Percentiles rank a stretch among this genome's conserved stretches.
These are phyloP conservation scores for Ascomycota sp. DNA, from an alignment of 2,329 filamentous ascomycete genomes.

Conservation along the genomic window DNA sequence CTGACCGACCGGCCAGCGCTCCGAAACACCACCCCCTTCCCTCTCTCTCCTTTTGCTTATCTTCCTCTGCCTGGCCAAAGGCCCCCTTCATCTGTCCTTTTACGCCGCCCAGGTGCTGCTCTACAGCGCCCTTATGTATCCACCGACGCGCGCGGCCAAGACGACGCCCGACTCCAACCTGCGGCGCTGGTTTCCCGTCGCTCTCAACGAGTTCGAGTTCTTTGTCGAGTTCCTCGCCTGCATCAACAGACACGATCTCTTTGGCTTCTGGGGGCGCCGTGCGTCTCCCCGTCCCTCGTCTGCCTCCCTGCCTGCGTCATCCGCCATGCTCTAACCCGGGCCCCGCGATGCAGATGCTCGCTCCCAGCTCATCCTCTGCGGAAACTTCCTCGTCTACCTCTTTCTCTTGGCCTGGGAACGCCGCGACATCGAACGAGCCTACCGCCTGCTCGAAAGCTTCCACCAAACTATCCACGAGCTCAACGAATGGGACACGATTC, in stretches of 20 bases:
- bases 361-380: slow-evolving; percentile 23
- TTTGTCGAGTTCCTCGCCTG: slow-evolving; percentile 18
- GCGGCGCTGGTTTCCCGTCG: slow-evolving; percentile 13
- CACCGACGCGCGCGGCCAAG: slow-evolving; percentile 20
- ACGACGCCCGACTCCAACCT: slow-evolving; percentile 14
- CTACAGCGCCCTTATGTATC: slow-evolving; percentile 23
- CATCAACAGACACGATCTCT: slow-evolving; percentile 14
- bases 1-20: no score
- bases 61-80: slow-evolving; percentile 3
- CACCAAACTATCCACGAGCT: slow-evolving; percentile 16
- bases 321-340: background rate
- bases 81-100: slow-evolving; percentile 20
- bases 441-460: slow-evolving; percentile 16
- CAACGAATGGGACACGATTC: slow-evolving; percentile 10
- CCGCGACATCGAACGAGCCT: slow-evolving; percentile 13
- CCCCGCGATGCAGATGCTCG: slow-evolving; percentile 9
- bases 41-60: no score
- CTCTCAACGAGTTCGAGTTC: slow-evolving; percentile 14
- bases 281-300: slow-evolving; percentile 6
- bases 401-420: slow-evolving; percentile 21
- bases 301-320: background rate
- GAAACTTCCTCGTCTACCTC: slow-evolving; percentile 26
- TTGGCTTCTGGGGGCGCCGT: slow-evolving; percentile 24
- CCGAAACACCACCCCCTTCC: background rate
- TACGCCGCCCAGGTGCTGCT: slow-evolving; percentile 20